These are phyloP conservation scores for Penicillium lagena DNA, from an alignment of 495 filamentous ascomycete species.

Conservation along the genomic window DNA sequence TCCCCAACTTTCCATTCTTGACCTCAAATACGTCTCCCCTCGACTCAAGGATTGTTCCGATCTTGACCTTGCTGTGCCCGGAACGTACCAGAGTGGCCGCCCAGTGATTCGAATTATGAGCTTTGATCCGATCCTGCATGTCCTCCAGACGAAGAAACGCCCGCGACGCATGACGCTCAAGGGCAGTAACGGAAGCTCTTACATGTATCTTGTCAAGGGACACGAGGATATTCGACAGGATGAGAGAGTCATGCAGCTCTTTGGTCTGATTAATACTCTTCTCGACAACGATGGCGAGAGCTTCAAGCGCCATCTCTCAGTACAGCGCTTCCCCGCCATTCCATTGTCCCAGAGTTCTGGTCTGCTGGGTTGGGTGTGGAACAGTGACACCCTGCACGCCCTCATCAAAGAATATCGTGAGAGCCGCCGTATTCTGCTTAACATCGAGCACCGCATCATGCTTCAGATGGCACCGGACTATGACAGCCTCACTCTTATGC, in stretches of 20 bases:
- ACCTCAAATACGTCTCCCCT: slow-evolving; percentile 93
- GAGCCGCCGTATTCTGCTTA: slow-evolving; percentile 90
- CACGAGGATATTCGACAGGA: slow-evolving; percentile 99
- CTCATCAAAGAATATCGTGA: slow-evolving; percentile 97
- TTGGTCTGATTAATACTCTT: slow-evolving; percentile 92
- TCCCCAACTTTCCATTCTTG: slow-evolving; percentile 83
- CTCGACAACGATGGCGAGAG: slow-evolving; percentile 88
- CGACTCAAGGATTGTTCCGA: slow-evolving; percentile 75
- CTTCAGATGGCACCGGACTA: slow-evolving; percentile 99
- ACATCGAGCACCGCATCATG: slow-evolving; percentile 99
- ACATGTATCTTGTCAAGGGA: slow-evolving; percentile 87
- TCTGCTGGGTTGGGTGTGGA: slow-evolving; percentile 93
- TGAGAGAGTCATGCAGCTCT: slow-evolving; percentile 98
- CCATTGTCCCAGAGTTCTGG: slow-evolving; percentile 94
- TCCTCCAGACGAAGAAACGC: slow-evolving; percentile 95
- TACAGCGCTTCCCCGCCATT: slow-evolving; percentile 90
- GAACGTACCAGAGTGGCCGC: slow-evolving; percentile 86
- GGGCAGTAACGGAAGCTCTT: slow-evolving; percentile 78
- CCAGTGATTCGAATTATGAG: slow-evolving; percentile 78
- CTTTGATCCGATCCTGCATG: slow-evolving; percentile 81
- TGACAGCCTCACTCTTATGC: slow-evolving; percentile 97
- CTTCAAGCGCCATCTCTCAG: slow-evolving; percentile 93
- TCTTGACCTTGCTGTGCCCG: slow-evolving; percentile 86
- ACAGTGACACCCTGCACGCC: slow-evolving; percentile 93
- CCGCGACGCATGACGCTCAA: slow-evolving; percentile 82